Conservation (phyloP, 2,329 filamentous ascomycete species). For the Aspergillus spinulosporus region DNA sequence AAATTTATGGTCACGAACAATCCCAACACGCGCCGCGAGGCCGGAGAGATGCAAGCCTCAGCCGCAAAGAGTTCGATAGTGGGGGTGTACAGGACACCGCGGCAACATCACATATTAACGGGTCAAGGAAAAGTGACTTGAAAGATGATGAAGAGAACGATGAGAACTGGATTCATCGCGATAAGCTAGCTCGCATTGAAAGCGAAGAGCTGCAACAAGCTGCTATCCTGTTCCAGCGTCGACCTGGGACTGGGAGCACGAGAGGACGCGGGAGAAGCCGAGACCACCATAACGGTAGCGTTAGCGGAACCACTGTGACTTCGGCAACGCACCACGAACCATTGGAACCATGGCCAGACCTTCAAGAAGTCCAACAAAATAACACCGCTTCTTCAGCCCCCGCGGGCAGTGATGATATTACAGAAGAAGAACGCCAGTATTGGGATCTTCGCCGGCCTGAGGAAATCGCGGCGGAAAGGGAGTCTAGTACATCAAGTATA, state of each 20-base stretch:
- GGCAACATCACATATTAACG: constrained; percentile 24
- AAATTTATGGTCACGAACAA: constrained; percentile 31
- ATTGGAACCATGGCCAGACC: constrained; percentile 36
- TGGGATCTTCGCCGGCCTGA: constrained; percentile 78
- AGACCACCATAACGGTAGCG: constrained; percentile 36
- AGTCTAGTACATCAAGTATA: constrained; percentile 49
- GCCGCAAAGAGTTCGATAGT: constrained; percentile 41
- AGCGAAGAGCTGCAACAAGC: constrained; percentile 53
- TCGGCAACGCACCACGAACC: constrained; percentile 25
- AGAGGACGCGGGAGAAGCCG: constrained; percentile 40
- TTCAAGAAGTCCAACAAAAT: constrained; percentile 37
- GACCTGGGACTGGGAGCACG: constrained; percentile 37
- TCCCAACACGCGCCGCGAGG: constrained; percentile 33
- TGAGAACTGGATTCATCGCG: constrained; percentile 53
- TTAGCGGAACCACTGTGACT: constrained; percentile 26
- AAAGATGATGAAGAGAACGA: constrained; percentile 32
- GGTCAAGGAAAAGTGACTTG: constrained; percentile 19
- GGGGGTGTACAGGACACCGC: constrained; percentile 36
- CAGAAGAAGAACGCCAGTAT: constrained; percentile 49
- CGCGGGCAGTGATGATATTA: constrained; percentile 37
- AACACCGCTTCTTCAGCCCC: constrained; percentile 33
- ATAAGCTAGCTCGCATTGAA: constrained; percentile 53
- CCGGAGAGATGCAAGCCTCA: constrained; percentile 36
- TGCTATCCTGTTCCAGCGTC: constrained; percentile 45
- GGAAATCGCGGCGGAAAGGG: constrained; percentile 65